These are phyloP conservation scores for Pseudogymnoascus sp. DNA, from an alignment of 2,329 filamentous ascomycete genomes.

Conservation along the genomic window DNA sequence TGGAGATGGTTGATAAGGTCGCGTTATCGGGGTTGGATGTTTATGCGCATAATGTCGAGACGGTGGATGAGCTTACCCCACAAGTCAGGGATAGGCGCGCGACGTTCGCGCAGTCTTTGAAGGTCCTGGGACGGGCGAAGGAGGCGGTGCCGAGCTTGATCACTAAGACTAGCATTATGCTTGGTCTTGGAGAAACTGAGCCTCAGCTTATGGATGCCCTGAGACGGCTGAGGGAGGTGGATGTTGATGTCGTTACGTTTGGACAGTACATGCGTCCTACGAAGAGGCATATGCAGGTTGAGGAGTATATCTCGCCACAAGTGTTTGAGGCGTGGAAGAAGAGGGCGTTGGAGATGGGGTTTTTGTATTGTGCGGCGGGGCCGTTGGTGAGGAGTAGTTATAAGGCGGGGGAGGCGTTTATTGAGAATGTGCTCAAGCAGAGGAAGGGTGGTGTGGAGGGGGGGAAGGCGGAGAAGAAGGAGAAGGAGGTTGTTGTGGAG, in stretches of 20 bases:
- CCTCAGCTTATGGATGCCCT: slow-evolving; percentile 74
- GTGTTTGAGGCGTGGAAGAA: slow-evolving; percentile 87
- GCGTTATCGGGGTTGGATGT: slow-evolving; percentile 87
- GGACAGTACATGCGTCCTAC: slow-evolving; percentile 99
- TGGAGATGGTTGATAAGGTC: slow-evolving; percentile 79
- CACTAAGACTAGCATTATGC: slow-evolving; percentile 98
- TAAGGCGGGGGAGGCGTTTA: slow-evolving; percentile 97
- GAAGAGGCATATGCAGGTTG: slow-evolving; percentile 93
- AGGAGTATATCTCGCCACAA: slow-evolving; percentile 87
- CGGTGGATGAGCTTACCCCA: slow-evolving; percentile 81
- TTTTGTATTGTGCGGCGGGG: slow-evolving; percentile 91
- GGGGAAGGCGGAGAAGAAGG: neutral
- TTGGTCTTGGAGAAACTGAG: slow-evolving; percentile 88
- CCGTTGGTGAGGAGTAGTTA: slow-evolving; percentile 91
- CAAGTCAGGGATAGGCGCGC: slow-evolving; percentile 84
- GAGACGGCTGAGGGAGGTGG: slow-evolving; percentile 61
- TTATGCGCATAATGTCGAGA: slow-evolving; percentile 96
- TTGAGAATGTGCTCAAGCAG: slow-evolving; percentile 77
- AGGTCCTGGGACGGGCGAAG: slow-evolving; percentile 76
- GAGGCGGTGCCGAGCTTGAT: slow-evolving; percentile 65
- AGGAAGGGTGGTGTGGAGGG: slow-evolving; percentile 15
- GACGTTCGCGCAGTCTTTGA: slow-evolving; percentile 76
- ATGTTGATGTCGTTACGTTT: slow-evolving; percentile 94
- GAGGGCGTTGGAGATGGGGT: slow-evolving; percentile 86
- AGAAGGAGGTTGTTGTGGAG: neutral